Conservation (phyloP, 169 alveolate genomes). For the Eimeria necatrix region DNA sequence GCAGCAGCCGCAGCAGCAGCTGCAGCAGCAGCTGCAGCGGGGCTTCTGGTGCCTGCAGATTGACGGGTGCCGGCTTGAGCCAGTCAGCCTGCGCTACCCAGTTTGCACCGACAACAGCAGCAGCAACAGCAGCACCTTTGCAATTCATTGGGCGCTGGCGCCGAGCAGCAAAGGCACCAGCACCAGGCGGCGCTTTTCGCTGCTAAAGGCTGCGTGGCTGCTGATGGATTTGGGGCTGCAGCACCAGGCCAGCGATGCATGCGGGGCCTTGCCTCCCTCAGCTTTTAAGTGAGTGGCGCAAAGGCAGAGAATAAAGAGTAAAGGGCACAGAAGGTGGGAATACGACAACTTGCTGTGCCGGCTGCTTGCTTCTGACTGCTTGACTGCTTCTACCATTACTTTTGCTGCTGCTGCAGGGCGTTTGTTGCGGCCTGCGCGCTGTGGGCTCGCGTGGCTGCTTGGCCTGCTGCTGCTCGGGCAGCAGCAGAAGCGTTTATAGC, state of each 20-base stretch:
- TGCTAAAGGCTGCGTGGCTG: conserved; percentile 73
- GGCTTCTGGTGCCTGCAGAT: conserved; percentile 49
- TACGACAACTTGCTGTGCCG: background rate
- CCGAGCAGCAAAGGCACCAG: conserved; percentile 59
- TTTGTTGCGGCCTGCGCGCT: conserved; percentile 74
- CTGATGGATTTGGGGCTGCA: conserved; percentile 73
- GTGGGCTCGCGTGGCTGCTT: conserved; percentile 69
- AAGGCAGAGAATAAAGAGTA: background rate
- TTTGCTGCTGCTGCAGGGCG: conserved; percentile 70
- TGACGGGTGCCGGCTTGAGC: conserved; percentile 53
- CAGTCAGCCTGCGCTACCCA: conserved; percentile 54
- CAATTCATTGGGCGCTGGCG: conserved; percentile 37
- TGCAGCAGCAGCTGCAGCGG: conserved; percentile 69
- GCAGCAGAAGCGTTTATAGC: conserved; percentile 73
- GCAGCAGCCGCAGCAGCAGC: conserved; percentile 8
- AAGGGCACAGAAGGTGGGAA: background rate
- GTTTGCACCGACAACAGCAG: background rate
- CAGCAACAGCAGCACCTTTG: conserved; percentile 45
- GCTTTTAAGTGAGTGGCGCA: conserved; percentile 65
- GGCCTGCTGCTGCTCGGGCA: conserved; percentile 76
- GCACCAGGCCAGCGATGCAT: conserved; percentile 22
- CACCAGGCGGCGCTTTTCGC: conserved; percentile 56
- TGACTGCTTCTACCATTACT: background rate
- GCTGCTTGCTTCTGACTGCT: background rate
- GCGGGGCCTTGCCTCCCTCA: conserved; percentile 33